Evolutionary conservation across 495 filamentous ascomycete genomes (phyloP).

Genomic region (Tuber brumale): DNA sequence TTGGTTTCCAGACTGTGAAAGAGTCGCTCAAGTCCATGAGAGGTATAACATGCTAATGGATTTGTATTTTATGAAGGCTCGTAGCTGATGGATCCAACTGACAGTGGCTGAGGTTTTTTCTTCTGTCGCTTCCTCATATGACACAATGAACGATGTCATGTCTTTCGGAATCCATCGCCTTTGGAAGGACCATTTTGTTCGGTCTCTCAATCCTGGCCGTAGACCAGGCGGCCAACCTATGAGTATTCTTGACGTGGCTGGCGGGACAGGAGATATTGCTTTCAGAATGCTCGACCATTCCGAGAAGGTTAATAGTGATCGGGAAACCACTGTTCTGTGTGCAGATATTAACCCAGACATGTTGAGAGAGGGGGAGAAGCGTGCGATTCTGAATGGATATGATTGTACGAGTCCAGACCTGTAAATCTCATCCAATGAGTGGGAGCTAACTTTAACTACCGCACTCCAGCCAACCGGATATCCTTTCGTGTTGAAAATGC

Average conservation of each 20-base stretch:
- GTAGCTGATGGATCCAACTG: conserved; percentile 6
- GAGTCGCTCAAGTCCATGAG: conserved; percentile 72
- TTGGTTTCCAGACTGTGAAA: conserved; percentile 83
- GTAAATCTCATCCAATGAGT: not conserved
- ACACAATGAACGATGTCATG: conserved; percentile 99
- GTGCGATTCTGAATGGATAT: conserved; percentile 49
- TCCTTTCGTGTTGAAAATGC: conserved; percentile 85
- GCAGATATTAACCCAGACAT: conserved; percentile 93
- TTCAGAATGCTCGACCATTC: conserved; percentile 93
- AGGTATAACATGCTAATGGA: conserved; percentile 49
- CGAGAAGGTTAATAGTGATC: conserved; percentile 72
- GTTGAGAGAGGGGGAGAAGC: conserved; percentile 78
- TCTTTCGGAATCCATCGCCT: conserved; percentile 91
- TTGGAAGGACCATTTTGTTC: conserved; percentile 98
- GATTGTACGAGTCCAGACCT: not conserved
- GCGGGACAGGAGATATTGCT: conserved; percentile 95
- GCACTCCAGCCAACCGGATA: conserved; percentile 47
- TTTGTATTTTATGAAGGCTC: conserved; percentile 4
- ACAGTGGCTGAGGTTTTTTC: conserved; percentile 85
- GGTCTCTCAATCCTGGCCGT: conserved; percentile 79
- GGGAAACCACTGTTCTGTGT: conserved; percentile 71
- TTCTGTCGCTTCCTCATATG: conserved; percentile 78
- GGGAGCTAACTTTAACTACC: not conserved
- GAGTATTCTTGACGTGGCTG: conserved; percentile 93
- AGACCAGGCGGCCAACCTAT: conserved; percentile 51